A percentile compares a stretch with the other conserved stretches of the same genome.
These are phyloP conservation scores for Taphrina deformans DNA, from an alignment of 1,139 yeast species.

Conservation along the genomic window DNA sequence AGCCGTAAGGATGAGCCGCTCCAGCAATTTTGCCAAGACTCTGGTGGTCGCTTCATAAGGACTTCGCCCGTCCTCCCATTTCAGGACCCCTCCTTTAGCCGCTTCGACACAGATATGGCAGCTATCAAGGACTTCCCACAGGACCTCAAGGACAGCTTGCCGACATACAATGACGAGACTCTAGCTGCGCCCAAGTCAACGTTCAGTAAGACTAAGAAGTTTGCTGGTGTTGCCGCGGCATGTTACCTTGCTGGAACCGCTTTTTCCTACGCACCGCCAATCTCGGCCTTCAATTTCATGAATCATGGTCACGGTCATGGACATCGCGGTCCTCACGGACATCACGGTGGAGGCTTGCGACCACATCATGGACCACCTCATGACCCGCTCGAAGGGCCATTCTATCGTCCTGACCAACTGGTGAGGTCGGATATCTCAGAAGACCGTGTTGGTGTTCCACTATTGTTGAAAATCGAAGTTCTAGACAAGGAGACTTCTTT, in stretches of 20 bases:
- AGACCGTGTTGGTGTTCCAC: slow-evolving; percentile 9
- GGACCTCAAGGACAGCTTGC: neutral
- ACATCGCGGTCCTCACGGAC: neutral
- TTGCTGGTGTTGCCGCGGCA: slow-evolving; percentile 6
- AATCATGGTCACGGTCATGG: neutral
- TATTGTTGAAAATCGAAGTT: neutral
- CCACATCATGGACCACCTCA: neutral
- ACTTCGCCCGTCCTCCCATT: neutral
- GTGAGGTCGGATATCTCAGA: slow-evolving; percentile 1
- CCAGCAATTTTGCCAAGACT: slow-evolving; percentile 20
- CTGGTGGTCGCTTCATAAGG: neutral
- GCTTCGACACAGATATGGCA: neutral
- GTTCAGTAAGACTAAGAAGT: neutral
- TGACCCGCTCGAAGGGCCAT: slow-evolving; percentile 6
- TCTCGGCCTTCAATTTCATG: neutral
- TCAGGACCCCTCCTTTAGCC: neutral
- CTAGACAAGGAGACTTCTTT: neutral
- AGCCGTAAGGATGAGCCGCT: neutral
- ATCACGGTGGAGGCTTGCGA: neutral
- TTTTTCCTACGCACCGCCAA: neutral
- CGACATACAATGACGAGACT: neutral
- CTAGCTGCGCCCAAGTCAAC: neutral
- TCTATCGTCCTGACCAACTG: slow-evolving; percentile 2
- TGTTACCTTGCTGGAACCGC: neutral
- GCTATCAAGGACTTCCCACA: neutral